Conservation (phyloP, 371 early-diverging fungal species). For the Rhizopus sp. region DNA sequence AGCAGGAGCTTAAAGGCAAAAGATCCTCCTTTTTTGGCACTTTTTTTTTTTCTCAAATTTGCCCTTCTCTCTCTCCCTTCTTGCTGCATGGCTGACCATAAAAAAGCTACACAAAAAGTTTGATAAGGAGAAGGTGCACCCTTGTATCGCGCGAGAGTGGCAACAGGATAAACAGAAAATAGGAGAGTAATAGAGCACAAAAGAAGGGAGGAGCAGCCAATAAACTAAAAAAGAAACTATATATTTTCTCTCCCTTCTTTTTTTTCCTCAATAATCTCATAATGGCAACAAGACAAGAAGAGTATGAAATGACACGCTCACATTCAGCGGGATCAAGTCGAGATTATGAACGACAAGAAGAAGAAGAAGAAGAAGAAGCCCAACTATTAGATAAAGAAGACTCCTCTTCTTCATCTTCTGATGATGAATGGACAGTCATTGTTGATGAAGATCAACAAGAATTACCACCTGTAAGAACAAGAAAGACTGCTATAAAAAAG, state of each 20-base stretch:
- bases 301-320: conserved; percentile 19
- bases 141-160: too few relatives aligned
- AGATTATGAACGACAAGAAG: conserved; percentile 6
- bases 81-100: too few relatives aligned
- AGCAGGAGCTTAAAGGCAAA: too few relatives aligned
- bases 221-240: neutral
- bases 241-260: neutral
- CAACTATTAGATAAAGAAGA: conserved; percentile 24
- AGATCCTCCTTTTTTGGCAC: too few relatives aligned
- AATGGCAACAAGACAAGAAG: conserved; percentile 8
- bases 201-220: neutral
- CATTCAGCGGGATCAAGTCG: conserved; percentile 12
- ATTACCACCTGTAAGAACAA: too few relatives aligned
- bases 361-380: conserved; percentile 23
- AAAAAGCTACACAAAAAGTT: too few relatives aligned
- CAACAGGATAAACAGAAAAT: too few relatives aligned
- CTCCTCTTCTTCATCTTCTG: conserved; percentile 6
- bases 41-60: too few relatives aligned
- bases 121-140: too few relatives aligned
- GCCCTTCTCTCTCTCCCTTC: too few relatives aligned
- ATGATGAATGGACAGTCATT: conserved; percentile 19
- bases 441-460: conserved; percentile 18
- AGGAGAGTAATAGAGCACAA: too few relatives aligned
- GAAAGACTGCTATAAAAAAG: conserved; percentile 4
- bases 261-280: neutral